Evolutionary conservation across 305 asterid genomes (phyloP), one percentile per base, ranked within the genome.

Genomic region (Fraxinus baroniana): DNA sequence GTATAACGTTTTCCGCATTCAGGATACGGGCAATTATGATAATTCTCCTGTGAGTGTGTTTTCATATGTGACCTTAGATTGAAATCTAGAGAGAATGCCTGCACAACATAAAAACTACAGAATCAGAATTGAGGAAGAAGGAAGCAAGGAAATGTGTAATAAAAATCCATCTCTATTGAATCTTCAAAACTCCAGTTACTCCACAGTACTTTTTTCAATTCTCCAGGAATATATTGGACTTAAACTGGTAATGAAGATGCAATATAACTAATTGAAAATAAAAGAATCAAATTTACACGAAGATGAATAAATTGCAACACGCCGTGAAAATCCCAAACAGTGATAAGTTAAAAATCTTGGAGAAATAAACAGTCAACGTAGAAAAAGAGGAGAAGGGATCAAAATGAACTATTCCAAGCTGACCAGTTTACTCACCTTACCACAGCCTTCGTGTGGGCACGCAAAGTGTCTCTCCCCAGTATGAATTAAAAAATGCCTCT

Each of bases 401-500:
- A 33, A 71, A 0, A 6, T 30, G 32, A 41, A 75, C 85, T 75
- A 37, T 62, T 6, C 49, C 64, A 8, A 71, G 81, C 84, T 71
- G 70, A 85, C 55, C 68, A 35, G 88, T 82, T 41, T 74, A 84
- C 89, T 91, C 88, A 96, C 99, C 98, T 97, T 97, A 68, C 99
- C 99, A 91, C 99, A 94, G 84, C 99, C 99, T 90, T 93, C 98
- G 81, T 94, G 94, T 2, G 99, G 99, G 84, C 99, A 97, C 10
- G 92, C 91, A 83, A 87, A 97, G 87, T 93, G 97, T 86, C 99
- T 88, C 98, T 81, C 99, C 98, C 99, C 99, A 2, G 99, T 97
- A 88, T 97, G 99, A 85, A 91, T 97, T 85, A 97, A 94, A 82
- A 92, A 94, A 88, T 96, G 99, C 79, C 99, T 88, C 93, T 94